Evolutionary conservation across 2,329 filamentous ascomycete species (phyloP).

Genomic region (Hypoxylon sp.): DNA sequence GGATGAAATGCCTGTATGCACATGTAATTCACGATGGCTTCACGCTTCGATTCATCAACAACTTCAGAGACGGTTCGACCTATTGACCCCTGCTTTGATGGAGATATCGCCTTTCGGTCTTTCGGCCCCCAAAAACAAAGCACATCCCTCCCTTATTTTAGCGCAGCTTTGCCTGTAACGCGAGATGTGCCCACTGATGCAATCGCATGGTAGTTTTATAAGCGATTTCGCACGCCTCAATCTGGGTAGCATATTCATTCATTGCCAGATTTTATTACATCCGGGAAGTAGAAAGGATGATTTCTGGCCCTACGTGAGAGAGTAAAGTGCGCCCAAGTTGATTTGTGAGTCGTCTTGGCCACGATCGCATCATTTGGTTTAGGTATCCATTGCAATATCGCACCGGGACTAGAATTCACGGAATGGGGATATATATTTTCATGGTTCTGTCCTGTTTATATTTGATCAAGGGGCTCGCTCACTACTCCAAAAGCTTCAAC

Average conservation of each 20-base stretch:
- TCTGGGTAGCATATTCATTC: neutral
- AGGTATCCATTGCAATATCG: neutral
- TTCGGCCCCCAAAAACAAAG: neutral
- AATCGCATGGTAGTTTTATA: neutral
- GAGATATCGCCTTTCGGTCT: neutral
- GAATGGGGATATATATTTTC: neutral
- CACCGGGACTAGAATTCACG: neutral
- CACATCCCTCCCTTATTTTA: neutral
- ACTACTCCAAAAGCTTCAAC: neutral
- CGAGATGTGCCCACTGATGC: neutral
- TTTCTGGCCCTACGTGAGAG: neutral
- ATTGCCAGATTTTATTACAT: neutral
- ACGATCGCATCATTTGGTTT: too few species aligned
- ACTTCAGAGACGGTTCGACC: neutral
- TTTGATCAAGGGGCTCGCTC: neutral
- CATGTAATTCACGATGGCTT: neutral
- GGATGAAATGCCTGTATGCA: neutral
- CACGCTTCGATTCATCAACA: neutral
- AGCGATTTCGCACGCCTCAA: neutral
- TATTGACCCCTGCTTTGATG: constrained; percentile 3
- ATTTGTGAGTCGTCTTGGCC: too few species aligned
- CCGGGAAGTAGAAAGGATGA: neutral
- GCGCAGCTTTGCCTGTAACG: neutral
- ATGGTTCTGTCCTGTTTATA: neutral
- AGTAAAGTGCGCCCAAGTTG: neutral